Conservation (phyloP, 2,329 filamentous ascomycete genomes). For the Ophiosphaerella korrae region DNA sequence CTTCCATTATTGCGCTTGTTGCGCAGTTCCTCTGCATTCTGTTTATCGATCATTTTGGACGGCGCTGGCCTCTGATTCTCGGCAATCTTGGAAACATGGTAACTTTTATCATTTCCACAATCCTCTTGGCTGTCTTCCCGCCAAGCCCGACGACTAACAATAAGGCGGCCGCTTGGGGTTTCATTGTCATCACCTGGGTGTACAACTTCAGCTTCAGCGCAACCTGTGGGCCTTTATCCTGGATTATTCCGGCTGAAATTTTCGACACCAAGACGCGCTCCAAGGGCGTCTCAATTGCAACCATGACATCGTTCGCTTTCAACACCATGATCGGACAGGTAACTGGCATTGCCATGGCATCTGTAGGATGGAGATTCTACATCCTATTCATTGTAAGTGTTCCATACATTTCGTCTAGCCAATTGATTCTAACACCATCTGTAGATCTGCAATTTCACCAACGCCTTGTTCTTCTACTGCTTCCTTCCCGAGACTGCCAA, state of each 20-base stretch:
- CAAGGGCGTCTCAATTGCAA: slow-evolving; percentile 76
- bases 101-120: slow-evolving; percentile 71
- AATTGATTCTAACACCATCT: background rate
- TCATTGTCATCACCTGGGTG: slow-evolving; percentile 77
- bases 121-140: slow-evolving; percentile 65
- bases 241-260: slow-evolving; percentile 71
- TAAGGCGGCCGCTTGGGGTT: slow-evolving; percentile 68
- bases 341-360: slow-evolving; percentile 64
- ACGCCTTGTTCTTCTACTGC: slow-evolving; percentile 70
- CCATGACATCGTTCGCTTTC: slow-evolving; percentile 75
- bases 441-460: slow-evolving; percentile 69
- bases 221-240: slow-evolving; percentile 71
- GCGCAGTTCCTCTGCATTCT: slow-evolving; percentile 72
- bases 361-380: slow-evolving; percentile 63
- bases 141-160: slow-evolving; percentile 56
- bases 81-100: slow-evolving; percentile 74
- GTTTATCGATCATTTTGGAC: slow-evolving; percentile 71
- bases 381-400: slow-evolving; percentile 61
- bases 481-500: slow-evolving; percentile 70
- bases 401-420: background rate
- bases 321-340: slow-evolving; percentile 77
- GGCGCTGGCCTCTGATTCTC: slow-evolving; percentile 72
- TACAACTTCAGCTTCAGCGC: slow-evolving; percentile 79
- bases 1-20: slow-evolving; percentile 70
- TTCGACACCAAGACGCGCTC: slow-evolving; percentile 77